Conservation (phyloP, 2,329 filamentous ascomycete genomes). For the Sclerotinia borealis region DNA sequence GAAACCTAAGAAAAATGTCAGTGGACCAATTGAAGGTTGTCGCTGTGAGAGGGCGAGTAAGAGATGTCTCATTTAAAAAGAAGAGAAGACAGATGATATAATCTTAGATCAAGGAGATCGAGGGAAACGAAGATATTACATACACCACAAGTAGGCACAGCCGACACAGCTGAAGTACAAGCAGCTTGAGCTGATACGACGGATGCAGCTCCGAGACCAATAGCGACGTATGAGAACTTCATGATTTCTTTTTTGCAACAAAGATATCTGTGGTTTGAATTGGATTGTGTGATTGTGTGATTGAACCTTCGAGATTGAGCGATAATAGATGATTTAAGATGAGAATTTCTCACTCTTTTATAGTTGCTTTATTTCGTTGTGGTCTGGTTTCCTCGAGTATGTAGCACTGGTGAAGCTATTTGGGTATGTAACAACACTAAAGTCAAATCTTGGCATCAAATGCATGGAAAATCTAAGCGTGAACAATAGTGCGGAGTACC, state of each 20-base stretch:
- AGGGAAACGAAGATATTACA: not conserved
- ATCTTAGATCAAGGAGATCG: not conserved
- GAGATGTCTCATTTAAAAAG: too few relatives aligned
- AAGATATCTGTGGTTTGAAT: not conserved
- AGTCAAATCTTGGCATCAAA: not conserved
- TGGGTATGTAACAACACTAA: not conserved
- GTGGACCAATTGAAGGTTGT: too few relatives aligned
- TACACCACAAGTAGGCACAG: slow-evolving; percentile 5
- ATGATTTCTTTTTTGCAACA: not conserved
- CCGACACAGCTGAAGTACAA: not conserved
- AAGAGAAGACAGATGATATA: too few relatives aligned
- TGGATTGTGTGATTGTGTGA: not conserved
- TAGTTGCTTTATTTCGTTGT: not conserved
- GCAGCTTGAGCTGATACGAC: slow-evolving; percentile 5
- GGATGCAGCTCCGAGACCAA: not conserved
- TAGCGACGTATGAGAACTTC: slow-evolving; percentile 4
- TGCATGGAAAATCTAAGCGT: not conserved
- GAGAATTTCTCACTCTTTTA: not conserved
- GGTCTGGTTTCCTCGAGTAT: not conserved
- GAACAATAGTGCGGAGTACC: not conserved
- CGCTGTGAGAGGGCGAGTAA: not conserved
- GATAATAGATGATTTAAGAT: not conserved
- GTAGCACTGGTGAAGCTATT: not conserved
- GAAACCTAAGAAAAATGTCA: not conserved
- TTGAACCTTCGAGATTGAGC: not conserved